Evolutionary conservation across 2,329 filamentous ascomycete genomes (phyloP), one percentile per base, ranked within the genome.

Genomic region (Colletotrichum sp.): DNA sequence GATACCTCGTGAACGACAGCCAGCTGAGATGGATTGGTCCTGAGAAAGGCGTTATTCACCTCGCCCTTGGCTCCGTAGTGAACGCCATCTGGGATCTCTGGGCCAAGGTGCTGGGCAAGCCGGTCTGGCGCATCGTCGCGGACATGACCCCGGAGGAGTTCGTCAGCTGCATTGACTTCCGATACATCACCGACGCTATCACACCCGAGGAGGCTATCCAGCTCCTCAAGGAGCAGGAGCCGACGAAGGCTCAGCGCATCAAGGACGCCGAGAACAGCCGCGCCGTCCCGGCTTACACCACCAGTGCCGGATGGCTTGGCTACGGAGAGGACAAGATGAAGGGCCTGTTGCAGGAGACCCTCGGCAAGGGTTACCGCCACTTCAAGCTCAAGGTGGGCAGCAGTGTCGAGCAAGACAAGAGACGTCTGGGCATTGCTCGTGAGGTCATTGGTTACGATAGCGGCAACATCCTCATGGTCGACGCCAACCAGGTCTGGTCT

Each of bases 61-160:
- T 98, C 9, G 96, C 96, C 2, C 92, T 98, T 13, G 95, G 95
- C 34, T 94, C 95, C 58, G 94, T 98, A 18, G 94, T 97, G 80
- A 98, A 98, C 83, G 96, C 95, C 18, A 89, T 98, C 80, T 98
- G 96, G 96, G 96, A 98, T 84, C 91, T 98, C n/a, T 98, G 96
- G 96, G 95, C 95, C 70, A 98, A 97, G 87, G 90, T 90, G 3
- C 91, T 97, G 43, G 89, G 91, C 78, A 98, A 98, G 88, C 96
- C 96, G 5, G 95, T 98, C 16, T 98, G 96, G 96, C 91, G 93
- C 75, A 93, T 98, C 77, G 94, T 98, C 28, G 94, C 94, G 13
- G 96, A 98, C 79, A 97, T 98, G 94, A 93, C 90, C 5, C 95
- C 96, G 1, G 94, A 97, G 85, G 93, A 98, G 86, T 92, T 97